Evolutionary conservation across 2,329 filamentous ascomycete species (phyloP), one percentile per base, ranked within the genome.

Genomic region (Endothia cerciana): DNA sequence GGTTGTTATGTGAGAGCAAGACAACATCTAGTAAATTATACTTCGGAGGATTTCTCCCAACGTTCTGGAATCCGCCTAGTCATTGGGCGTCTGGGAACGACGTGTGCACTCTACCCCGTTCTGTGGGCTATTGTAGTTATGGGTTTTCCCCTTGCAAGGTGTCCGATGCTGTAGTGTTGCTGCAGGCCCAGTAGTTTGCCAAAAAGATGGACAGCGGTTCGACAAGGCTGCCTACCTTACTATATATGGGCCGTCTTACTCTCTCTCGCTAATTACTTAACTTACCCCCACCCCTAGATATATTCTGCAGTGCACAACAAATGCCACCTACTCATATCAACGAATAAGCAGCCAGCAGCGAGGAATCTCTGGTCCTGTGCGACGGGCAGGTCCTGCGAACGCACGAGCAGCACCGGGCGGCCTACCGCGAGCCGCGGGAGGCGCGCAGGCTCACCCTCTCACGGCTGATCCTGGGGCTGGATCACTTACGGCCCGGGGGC

Each of bases 381-480:
- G 82, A 83, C 41, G 82, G 82, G 1, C 77, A 81, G 49, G 77
- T 84, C 4, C 74, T 83, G 0, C 73, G 81, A 3, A 79, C 72
- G 0, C 79, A 83, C 5, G 13, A 38, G 10, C 38, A 17, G 0
- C 61, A 68, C 0, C 72, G 74, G 0, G 69, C 74, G 0, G 43
- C 67, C 4, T 79, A 79, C 69, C 73, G 78, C 17, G 71, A 79
- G 45, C 40, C 30, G 0, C 63, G 67, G 3, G 80, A 85, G 68
- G 73, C 77, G 5, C 67, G 62, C 5, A 73, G 82, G 2, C 71
- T 85, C 17, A 71, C 67, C 0, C 65, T 70, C 15, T 71, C 74
- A 0, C 80, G 86, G 68, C 75, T 83, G 0, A 77, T 79, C 6
- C 70, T 87, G 1, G 81, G 78, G 0, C 76, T 87, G 0, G 73